Conservation (phyloP, 116 monocot genomes). For the Papilionanthe hybrid region DNA sequence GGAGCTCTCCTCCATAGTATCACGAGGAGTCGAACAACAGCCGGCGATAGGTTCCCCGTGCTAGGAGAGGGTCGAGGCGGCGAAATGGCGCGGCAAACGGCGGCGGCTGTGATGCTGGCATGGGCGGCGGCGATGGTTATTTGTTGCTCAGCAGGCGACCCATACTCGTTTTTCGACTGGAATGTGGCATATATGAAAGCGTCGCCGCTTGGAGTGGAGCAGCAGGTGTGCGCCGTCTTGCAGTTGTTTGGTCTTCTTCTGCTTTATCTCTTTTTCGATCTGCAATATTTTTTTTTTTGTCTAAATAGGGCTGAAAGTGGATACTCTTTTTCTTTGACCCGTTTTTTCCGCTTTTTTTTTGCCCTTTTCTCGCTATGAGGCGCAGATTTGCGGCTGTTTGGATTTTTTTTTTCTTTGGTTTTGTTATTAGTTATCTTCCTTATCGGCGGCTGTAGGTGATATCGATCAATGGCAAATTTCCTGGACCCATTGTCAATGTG, state of each 20-base stretch:
- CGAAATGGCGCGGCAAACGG: neutral
- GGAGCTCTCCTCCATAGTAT: too few relatives aligned
- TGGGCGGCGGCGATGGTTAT: constrained; percentile 17
- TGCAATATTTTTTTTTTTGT: neutral
- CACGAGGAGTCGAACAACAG: neutral
- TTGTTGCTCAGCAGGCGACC: constrained; percentile 36
- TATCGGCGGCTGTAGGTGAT: constrained; percentile 71
- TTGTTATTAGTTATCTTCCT: constrained; percentile 1
- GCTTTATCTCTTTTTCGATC: neutral
- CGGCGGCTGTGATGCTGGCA: neutral
- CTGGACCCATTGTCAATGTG: constrained; percentile 64
- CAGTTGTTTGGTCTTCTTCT: too few relatives aligned
- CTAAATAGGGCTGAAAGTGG: neutral
- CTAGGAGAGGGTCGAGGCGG: neutral
- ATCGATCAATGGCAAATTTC: constrained; percentile 70
- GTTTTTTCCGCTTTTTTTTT: neutral
- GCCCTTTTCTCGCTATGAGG: neutral
- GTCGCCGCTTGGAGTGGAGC: constrained; percentile 62
- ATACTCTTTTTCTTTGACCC: neutral
- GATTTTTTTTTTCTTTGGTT: neutral
- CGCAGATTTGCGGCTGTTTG: neutral
- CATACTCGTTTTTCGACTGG: constrained; percentile 54
- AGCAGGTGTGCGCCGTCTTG: constrained; percentile 32
- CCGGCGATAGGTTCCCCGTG: neutral
- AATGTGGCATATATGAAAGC: constrained; percentile 58